These are phyloP conservation scores for Diplodia mutila DNA, from an alignment of 2,329 filamentous ascomycete species.

Conservation along the genomic window DNA sequence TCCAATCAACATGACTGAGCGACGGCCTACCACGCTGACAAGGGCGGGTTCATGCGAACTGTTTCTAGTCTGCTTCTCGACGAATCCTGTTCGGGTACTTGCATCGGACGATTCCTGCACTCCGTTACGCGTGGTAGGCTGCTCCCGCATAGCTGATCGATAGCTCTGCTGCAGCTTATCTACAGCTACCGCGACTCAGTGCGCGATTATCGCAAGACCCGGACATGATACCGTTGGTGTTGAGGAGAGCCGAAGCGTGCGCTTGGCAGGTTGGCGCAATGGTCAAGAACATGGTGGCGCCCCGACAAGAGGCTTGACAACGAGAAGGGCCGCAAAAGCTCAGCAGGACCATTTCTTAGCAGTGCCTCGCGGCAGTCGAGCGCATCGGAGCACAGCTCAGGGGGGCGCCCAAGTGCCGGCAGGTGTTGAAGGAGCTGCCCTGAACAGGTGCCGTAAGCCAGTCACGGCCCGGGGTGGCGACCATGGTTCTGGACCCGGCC, in stretches of 20 bases:
- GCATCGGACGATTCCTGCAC: not conserved
- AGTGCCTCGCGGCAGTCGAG: not conserved
- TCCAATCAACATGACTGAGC: not conserved
- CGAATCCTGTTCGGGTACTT: not conserved
- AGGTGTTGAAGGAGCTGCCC: not conserved
- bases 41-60: not conserved
- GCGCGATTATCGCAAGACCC: not conserved
- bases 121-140: not conserved
- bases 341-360: not conserved
- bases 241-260: not conserved
- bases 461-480: not conserved
- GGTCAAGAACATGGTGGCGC: slow-evolving; percentile 1
- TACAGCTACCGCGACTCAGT: not conserved
- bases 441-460: slow-evolving; percentile 2
- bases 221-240: not conserved
- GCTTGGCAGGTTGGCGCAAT: not conserved
- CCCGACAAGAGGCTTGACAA: slow-evolving; percentile 9
- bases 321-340: slow-evolving; percentile 10
- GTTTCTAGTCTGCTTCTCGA: slow-evolving; percentile 10
- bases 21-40: not conserved
- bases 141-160: not conserved
- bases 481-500: slow-evolving; percentile 17
- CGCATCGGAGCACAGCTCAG: not conserved
- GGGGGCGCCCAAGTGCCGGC: not conserved
- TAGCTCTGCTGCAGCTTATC: not conserved